Evolutionary conservation across 805 yeast species (phyloP), one percentile per base, ranked within the genome.

Genomic region (Candida schatavii): DNA sequence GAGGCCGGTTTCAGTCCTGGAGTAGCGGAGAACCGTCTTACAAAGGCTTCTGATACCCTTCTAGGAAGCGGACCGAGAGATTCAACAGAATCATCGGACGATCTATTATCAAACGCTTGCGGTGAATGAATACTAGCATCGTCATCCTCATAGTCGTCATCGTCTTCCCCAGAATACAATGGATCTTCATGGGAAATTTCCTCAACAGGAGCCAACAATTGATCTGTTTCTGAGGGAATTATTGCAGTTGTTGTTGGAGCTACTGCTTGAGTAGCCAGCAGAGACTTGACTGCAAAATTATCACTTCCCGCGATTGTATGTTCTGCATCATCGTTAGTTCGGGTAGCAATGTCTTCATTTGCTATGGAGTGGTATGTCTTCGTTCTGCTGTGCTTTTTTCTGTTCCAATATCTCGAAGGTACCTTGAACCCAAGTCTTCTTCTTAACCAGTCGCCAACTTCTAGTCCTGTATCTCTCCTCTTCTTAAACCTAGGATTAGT

Each of bases 401-500:
- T 27, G 13, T 55, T 45, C 62, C 66, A 60, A 4, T 57, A 56
- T 15, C 65, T 45, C 4, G 30, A 30, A 2, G 53, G 54, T 7
- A 44, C 42, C 9, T 42, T 35, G 15, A 50, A 42, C 11, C 66
- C 66, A 14, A 59, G 18, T 10, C 41, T 6, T 9, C 34, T 18
- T 13, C 43, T 23, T 39, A 64, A 37, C 26, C 43, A 40, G 46
- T 75, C 78, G 23, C 81, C 81, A 10, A 67, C 19, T 20, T 64
- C 73, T 3, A 76, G 49, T 3, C 80, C 78, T 28, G 53, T 45
- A 51, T 79, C 83, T 41, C 61, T 63, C 38, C 66, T 58, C 37
- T 58, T 46, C 44, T 62, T 66, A 30, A 59, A 54, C 17, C 55
- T 51, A 13, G 63, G 70, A 48, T 75, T 79, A 3, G 82, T 76